Base-by-base conservation (phyloP, 768 basidiomycete genomes). In the Psilocybe sp. region DNA sequence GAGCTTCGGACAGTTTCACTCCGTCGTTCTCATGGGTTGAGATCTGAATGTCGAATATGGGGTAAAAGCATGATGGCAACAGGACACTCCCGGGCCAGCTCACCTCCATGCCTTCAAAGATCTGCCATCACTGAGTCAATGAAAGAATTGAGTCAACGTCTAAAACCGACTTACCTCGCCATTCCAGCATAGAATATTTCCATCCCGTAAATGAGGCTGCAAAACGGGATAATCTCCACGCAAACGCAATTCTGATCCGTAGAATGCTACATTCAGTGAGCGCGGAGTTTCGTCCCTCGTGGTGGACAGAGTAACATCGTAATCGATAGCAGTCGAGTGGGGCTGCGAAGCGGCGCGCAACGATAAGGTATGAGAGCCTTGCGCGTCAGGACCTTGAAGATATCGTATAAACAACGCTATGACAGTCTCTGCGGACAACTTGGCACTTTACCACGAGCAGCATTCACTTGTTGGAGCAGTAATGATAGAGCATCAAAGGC, bases 61-160 rank as follows among this genome's bases (percentile, higher is more conserved):
- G 7, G 23, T 4, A 28, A 7, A 28, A 28, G 7, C 23, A 28
- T 28, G 7, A 28, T 28, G 23, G 23, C 23, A 28, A 28, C 23
- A 28, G n/a, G 23, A 28, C 23, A 7, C 23, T 28, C 4, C 7
- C 9, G 23, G 34, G 16, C 23, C 12, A 8, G 61, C 75, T 49
- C 47, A 89, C 91, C 64, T 86, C 71, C n/a, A 91, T 59, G 5
- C 92, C 92, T 55, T 89, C 84, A 55, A 95, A 94, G 20, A 93
- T 74, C 76, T 78, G 38, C 33, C 16, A 47, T 11, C 28, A 10
- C 14, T 38, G n/a, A 28, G 36, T 36, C 32, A 42, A 19, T 51
- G 14, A 46, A 43, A 18, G 39, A 37, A 31, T 32, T 32, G 5
- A 32, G 11, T 44, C 12, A 11, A 37, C 40, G 35, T 23, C n/a